Conservation (phyloP, 2,329 filamentous ascomycete genomes). For the Penicillium sp. region DNA sequence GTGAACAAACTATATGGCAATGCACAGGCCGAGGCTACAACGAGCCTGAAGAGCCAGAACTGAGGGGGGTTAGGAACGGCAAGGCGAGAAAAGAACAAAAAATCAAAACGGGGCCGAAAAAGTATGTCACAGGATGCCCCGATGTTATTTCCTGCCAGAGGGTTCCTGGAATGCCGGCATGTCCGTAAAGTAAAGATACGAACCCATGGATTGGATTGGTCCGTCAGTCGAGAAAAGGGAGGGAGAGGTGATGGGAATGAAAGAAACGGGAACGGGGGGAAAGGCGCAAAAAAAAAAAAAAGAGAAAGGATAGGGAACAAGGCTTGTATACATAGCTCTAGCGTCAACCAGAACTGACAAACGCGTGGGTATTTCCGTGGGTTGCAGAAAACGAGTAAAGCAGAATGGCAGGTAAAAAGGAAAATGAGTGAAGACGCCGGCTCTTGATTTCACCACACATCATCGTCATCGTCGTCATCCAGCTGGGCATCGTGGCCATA, state of each 20-base stretch:
- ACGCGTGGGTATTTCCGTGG: slow-evolving; percentile 37
- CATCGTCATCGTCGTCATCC: slow-evolving; percentile 50
- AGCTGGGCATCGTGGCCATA: slow-evolving; percentile 48
- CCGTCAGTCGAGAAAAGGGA: background rate
- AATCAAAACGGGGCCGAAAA: background rate
- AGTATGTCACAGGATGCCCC: background rate
- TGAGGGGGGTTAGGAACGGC: background rate
- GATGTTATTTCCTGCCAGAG: background rate
- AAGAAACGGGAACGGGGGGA: background rate
- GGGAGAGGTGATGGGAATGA: background rate
- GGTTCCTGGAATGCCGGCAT: background rate
- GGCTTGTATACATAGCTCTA: slow-evolving; percentile 34
- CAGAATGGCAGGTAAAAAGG: slow-evolving; percentile 23
- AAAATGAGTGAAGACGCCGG: slow-evolving; percentile 23
- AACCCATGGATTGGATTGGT: background rate
- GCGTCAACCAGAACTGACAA: slow-evolving; percentile 29
- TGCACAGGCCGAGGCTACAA: slow-evolving; percentile 13
- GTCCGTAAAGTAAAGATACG: slow-evolving; percentile 10
- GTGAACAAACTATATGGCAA: slow-evolving; percentile 26
- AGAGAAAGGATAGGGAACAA: slow-evolving; percentile 6
- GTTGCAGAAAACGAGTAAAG: slow-evolving; percentile 31
- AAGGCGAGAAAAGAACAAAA: background rate
- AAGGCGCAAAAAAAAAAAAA: slow-evolving; percentile 1
- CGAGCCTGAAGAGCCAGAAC: background rate
- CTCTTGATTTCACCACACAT: slow-evolving; percentile 53